These are phyloP conservation scores for Ganoderma lingzhi DNA, from an alignment of 1,284 basidiomycete genomes.

Conservation along the genomic window DNA sequence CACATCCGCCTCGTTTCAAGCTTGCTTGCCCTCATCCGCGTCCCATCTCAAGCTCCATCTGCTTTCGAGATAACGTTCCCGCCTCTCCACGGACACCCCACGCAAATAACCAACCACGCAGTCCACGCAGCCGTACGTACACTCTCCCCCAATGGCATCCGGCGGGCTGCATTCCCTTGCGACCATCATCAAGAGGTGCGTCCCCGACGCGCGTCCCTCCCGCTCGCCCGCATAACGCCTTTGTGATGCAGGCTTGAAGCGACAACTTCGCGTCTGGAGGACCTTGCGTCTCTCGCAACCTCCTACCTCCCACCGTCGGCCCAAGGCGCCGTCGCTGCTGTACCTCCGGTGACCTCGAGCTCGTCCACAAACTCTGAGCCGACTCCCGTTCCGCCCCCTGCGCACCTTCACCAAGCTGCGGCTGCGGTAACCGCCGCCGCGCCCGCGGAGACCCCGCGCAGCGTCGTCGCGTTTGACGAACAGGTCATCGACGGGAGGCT, in stretches of 20 bases:
- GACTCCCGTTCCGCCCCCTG: slow-evolving; percentile 50
- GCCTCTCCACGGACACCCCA: background rate
- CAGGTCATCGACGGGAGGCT: slow-evolving; percentile 76
- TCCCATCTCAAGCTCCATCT: slow-evolving; percentile 13
- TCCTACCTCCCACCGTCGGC: slow-evolving; percentile 37
- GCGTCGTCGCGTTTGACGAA: slow-evolving; percentile 80
- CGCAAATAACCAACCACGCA: slow-evolving; percentile 17
- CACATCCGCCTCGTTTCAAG: slow-evolving; percentile 9
- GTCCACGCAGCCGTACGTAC: slow-evolving; percentile 17
- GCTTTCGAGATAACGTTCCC: background rate
- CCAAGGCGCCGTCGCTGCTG: slow-evolving; percentile 36
- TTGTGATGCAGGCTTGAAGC: slow-evolving; percentile 77
- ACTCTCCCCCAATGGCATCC: slow-evolving; percentile 35
- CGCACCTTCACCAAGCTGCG: slow-evolving; percentile 48
- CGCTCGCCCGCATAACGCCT: slow-evolving; percentile 14
- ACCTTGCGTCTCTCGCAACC: slow-evolving; percentile 67
- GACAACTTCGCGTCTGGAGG: slow-evolving; percentile 94
- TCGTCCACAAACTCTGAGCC: slow-evolving; percentile 51
- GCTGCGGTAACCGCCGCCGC: slow-evolving; percentile 45
- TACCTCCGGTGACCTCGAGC: slow-evolving; percentile 40
- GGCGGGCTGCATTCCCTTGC: slow-evolving; percentile 73
- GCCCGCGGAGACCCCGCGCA: slow-evolving; percentile 58
- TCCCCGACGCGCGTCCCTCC: slow-evolving; percentile 24
- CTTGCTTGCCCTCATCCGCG: slow-evolving; percentile 9
- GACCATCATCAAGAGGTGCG: slow-evolving; percentile 86